phyloP scores from a whole-genome alignment of 371 early-diverging fungal genomes.

The Mortierella sp. region DNA sequence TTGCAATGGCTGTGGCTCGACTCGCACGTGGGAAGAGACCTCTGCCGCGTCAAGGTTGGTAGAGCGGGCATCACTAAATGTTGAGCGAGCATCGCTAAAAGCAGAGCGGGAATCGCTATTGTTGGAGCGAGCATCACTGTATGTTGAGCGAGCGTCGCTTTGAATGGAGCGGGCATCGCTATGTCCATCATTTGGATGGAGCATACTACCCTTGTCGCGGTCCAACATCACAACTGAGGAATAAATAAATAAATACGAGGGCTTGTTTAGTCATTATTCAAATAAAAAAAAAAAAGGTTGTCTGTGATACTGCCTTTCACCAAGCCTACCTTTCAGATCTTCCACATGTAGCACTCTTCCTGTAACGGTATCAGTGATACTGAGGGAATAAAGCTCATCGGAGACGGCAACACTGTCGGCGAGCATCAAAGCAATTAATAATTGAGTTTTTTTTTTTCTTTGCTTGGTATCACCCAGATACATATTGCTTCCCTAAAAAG shows the following conservation, averaged over 20 bases:
- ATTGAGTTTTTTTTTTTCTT: not conserved
- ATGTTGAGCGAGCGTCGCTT: not conserved
- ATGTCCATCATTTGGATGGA: not conserved
- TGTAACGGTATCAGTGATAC: conserved; percentile 36
- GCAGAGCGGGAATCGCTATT: not conserved
- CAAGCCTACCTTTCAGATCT: conserved; percentile 38
- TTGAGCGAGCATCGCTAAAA: not conserved
- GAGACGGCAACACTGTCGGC: conserved; percentile 37
- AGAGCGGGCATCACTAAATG: not conserved
- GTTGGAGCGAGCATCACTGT: not conserved
- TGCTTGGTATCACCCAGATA: not conserved
- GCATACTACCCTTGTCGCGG: conserved; percentile 5
- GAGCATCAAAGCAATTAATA: not conserved
- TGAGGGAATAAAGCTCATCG: conserved; percentile 46
- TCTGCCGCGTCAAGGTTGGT: not conserved
- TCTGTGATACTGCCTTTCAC: not conserved
- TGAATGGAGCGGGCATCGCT: not conserved
- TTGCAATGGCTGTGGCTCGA: conserved; percentile 21
- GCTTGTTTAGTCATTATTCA: not conserved
- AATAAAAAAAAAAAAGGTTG: not conserved
- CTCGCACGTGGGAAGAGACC: not conserved
- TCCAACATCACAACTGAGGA: conserved; percentile 50
- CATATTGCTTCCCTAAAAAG: not conserved
- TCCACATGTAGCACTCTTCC: conserved; percentile 38
- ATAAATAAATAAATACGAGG: not conserved